phyloP scores from a whole-genome alignment of 2,329 filamentous ascomycete species.

The Ascochyta clinopodiicola region DNA sequence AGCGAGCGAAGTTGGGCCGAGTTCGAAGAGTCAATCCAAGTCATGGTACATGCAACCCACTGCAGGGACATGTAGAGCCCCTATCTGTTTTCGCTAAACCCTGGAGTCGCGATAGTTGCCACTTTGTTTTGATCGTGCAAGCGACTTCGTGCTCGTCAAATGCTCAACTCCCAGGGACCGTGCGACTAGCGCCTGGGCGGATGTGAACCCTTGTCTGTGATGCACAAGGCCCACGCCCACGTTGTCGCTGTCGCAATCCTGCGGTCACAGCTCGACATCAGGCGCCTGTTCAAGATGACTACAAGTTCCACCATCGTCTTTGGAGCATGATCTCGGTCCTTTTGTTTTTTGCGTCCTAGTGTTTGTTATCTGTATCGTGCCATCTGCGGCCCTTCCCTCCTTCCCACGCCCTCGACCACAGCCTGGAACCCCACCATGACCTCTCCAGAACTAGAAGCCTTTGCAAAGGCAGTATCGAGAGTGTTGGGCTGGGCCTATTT shows the following conservation, averaged over 20 bases:
- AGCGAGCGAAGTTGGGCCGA: neutral
- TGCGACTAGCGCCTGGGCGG: constrained; percentile 4
- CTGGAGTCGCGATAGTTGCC: neutral
- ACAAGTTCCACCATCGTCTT: constrained; percentile 13
- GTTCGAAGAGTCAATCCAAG: neutral
- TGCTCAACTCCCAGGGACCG: neutral
- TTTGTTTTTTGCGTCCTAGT: constrained; percentile 2
- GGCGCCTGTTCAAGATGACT: constrained; percentile 19
- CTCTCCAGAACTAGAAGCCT: constrained; percentile 33
- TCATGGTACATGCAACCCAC: neutral
- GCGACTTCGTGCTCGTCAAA: neutral
- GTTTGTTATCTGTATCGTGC: constrained; percentile 1
- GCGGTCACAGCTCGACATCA: constrained; percentile 28
- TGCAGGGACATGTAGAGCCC: neutral
- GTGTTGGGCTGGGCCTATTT: constrained; percentile 49
- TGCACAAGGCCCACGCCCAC: constrained; percentile 5
- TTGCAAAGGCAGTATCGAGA: constrained; percentile 43
- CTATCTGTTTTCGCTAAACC: neutral
- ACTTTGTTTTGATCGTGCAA: neutral
- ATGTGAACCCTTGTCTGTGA: neutral
- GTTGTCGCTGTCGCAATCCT: constrained; percentile 19
- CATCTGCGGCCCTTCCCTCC: constrained; percentile 11
- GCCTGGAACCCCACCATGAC: constrained; percentile 20
- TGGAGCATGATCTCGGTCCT: neutral
- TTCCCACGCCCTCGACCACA: constrained; percentile 10